Evolutionary conservation across 2,329 filamentous ascomycete genomes (phyloP).

Genomic region (Fusarium scirpi): DNA sequence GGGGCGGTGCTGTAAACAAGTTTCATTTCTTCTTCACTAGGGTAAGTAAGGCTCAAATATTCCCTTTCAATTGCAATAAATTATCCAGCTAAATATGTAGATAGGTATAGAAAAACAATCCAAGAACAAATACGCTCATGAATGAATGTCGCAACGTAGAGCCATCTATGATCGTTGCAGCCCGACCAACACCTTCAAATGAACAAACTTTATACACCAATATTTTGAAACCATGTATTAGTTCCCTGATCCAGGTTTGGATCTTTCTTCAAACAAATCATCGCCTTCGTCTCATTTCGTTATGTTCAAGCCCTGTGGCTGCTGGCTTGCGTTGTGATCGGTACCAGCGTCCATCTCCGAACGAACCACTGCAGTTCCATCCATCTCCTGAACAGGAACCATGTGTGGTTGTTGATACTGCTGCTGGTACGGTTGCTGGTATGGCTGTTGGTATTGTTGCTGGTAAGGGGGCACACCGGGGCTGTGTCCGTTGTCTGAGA

Average conservation of each 20-base stretch:
- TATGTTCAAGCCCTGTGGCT: slow-evolving; percentile 4
- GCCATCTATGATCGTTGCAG: not conserved
- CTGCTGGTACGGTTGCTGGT: slow-evolving; percentile 24
- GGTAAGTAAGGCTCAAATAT: not conserved
- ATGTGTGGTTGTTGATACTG: slow-evolving; percentile 25
- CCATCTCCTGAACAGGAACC: slow-evolving; percentile 42
- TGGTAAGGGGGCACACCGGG: slow-evolving; percentile 31
- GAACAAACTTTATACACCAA: not conserved
- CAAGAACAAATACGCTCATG: not conserved
- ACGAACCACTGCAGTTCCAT: slow-evolving; percentile 26
- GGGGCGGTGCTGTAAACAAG: too few species aligned
- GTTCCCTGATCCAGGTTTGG: not conserved
- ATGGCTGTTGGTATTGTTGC: slow-evolving; percentile 18
- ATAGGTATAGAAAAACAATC: not conserved
- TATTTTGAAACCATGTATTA: not conserved
- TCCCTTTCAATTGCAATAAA: not conserved
- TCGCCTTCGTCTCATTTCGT: slow-evolving; percentile 1
- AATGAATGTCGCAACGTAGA: slow-evolving; percentile 1
- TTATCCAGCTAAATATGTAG: not conserved
- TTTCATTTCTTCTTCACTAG: too few species aligned
- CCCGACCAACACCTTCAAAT: not conserved
- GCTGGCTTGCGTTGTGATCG: slow-evolving; percentile 11
- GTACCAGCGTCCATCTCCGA: slow-evolving; percentile 41
- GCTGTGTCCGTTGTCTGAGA: slow-evolving; percentile 30
- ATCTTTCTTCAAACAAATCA: not conserved